These are phyloP conservation scores for Maudiozyma barnettii DNA, from an alignment of 805 yeast species.

Conservation along the genomic window DNA sequence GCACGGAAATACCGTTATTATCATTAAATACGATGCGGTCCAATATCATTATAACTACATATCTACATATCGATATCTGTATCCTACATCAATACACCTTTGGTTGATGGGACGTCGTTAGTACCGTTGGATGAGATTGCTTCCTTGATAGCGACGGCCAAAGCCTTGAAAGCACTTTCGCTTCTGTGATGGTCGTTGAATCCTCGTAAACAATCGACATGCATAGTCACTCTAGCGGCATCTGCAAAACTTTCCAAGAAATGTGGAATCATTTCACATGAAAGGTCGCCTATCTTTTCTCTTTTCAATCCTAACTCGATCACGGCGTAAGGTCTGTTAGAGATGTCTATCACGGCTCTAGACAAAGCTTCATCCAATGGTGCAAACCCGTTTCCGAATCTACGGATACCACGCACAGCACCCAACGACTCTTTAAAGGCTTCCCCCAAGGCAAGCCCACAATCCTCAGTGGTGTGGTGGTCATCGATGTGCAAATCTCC, in stretches of 20 bases:
- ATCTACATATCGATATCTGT: neutral
- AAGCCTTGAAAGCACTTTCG: slow-evolving; percentile 92
- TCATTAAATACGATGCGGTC: no score
- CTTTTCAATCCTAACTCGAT: slow-evolving; percentile 82
- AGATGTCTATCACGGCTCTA: slow-evolving; percentile 91
- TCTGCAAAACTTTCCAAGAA: slow-evolving; percentile 90
- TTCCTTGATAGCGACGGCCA: slow-evolving; percentile 85
- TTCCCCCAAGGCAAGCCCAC: slow-evolving; percentile 82
- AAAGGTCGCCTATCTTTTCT: slow-evolving; percentile 85
- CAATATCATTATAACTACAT: no score
- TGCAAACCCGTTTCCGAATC: slow-evolving; percentile 90
- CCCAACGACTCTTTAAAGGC: slow-evolving; percentile 90
- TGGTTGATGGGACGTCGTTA: slow-evolving; percentile 90
- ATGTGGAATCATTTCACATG: slow-evolving; percentile 97
- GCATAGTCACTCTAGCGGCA: slow-evolving; percentile 82
- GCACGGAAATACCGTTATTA: no score
- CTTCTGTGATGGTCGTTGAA: slow-evolving; percentile 94
- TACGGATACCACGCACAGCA: slow-evolving; percentile 76
- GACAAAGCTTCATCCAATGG: slow-evolving; percentile 95
- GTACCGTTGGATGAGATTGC: slow-evolving; percentile 77
- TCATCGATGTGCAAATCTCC: slow-evolving; percentile 96
- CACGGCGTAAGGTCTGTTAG: slow-evolving; percentile 88
- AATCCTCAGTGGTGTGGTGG: slow-evolving; percentile 94
- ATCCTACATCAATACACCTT: slow-evolving; percentile 77
- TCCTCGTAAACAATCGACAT: slow-evolving; percentile 90